Conservation (phyloP, 2,329 filamentous ascomycete genomes). For the Stachybotrys elegans region DNA sequence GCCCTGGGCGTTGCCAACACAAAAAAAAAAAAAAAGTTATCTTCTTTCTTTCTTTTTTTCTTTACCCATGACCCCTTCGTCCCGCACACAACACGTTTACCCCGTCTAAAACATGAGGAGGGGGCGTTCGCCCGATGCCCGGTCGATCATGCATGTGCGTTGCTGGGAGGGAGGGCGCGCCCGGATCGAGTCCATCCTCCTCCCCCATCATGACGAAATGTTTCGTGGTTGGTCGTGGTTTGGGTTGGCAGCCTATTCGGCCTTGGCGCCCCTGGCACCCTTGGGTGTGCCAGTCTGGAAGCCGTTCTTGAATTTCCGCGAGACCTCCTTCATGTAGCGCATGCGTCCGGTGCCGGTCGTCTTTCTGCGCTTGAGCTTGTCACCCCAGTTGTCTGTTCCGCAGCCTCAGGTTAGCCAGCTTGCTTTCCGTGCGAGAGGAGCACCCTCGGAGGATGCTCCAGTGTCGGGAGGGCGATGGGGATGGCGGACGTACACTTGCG, state of each 20-base stretch:
- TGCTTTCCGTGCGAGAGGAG: slow-evolving; percentile 4
- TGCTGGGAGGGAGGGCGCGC: too few species aligned
- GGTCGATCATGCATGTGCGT: too few species aligned
- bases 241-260: slow-evolving; percentile 25
- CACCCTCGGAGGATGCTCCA: slow-evolving; percentile 7
- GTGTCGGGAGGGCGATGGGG: neutral
- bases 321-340: slow-evolving; percentile 88
- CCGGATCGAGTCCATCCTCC: too few species aligned
- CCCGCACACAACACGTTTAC: too few species aligned
- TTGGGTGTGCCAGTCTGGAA: slow-evolving; percentile 90
- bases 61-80: too few species aligned
- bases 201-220: too few species aligned
- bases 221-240: too few species aligned
- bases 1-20: too few species aligned
- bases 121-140: too few species aligned
- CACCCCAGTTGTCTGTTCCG: slow-evolving; percentile 89
- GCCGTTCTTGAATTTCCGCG: slow-evolving; percentile 94
- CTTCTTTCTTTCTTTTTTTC: too few species aligned
- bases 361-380: slow-evolving; percentile 99
- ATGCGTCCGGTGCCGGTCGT: slow-evolving; percentile 95
- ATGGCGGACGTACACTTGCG: slow-evolving; percentile 81
- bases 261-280: slow-evolving; percentile 65
- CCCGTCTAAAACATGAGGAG: too few species aligned
- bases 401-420: slow-evolving; percentile 11
- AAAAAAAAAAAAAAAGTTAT: too few species aligned